Base-by-base conservation (phyloP, 1,139 yeast species). In the Geotrichum cucujoidarum region DNA sequence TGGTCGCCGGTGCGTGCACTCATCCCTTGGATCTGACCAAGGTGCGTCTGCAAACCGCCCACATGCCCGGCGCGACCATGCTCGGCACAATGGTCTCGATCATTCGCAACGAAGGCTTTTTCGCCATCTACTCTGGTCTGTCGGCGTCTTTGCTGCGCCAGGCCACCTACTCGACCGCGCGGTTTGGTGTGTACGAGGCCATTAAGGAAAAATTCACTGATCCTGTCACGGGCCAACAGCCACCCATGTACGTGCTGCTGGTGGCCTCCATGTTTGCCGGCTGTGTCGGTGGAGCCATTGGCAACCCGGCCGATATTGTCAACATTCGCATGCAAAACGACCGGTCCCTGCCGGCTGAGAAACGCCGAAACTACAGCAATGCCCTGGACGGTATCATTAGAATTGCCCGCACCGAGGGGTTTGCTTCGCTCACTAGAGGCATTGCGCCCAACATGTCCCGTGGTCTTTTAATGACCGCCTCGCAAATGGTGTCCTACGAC, bases 281-380 rank as follows among this genome's bases (percentile, higher is more conserved):
- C 43, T 85, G 83, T 24, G 66, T 81, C 48, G 95, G 96, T 49
- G 95, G 95, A 7, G 67, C 86, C 32, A 82, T 85, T 1, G 95
- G 95, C 24, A 88, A 87, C 60, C 95, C 95, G 1, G 80, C 94
- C 1, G 95, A 88, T 65, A 84, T 88, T 21, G 88, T 86, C 38
- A 88, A 88, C 59, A 84, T 88, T 53, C 77, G 95, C 65, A 88
- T 88, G 95, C 95, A 88, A 66, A 88, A 87, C 64, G 96, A 88
- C 61, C 77, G 83, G 5, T 69, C 89, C 0, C 72, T 85, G 53
- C 86, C 92, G 2, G 50, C 67, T 4, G 81, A 73, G 2, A 75
- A 80, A 57, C 75, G 90, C 64, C 75, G 95, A 62, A 80, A 84
- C 62, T 88, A 88, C 63, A 74, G 75, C 52, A 82, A 88, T 66